These are phyloP conservation scores for Pichia exigua DNA, from an alignment of 805 yeast species.

Conservation along the genomic window DNA sequence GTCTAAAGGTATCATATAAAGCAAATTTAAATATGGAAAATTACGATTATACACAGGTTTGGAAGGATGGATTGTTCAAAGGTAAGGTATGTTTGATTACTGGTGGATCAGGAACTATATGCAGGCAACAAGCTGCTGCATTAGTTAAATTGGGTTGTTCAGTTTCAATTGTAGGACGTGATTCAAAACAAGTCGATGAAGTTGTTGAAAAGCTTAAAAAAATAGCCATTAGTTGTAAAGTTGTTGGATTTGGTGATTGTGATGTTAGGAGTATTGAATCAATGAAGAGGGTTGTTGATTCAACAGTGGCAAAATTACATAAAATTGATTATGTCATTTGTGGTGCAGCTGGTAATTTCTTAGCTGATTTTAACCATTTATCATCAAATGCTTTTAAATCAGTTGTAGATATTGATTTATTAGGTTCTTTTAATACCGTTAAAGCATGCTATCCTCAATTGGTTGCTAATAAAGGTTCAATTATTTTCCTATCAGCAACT, in stretches of 20 bases:
- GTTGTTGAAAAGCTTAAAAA: slow-evolving; percentile 69
- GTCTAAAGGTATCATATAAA: neutral
- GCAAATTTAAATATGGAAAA: slow-evolving; percentile 2
- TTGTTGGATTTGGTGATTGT: slow-evolving; percentile 59
- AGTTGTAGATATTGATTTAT: slow-evolving; percentile 76
- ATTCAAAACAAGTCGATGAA: slow-evolving; percentile 50
- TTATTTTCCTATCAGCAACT: slow-evolving; percentile 80
- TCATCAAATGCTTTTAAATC: slow-evolving; percentile 84
- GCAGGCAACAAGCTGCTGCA: slow-evolving; percentile 85
- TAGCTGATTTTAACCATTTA: slow-evolving; percentile 69
- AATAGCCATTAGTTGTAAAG: slow-evolving; percentile 40
- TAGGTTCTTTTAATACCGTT: slow-evolving; percentile 85
- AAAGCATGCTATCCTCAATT: slow-evolving; percentile 72
- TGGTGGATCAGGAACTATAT: slow-evolving; percentile 96
- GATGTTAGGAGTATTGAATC: slow-evolving; percentile 71
- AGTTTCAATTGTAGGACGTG: slow-evolving; percentile 81
- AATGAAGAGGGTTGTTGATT: slow-evolving; percentile 55
- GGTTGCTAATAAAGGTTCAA: slow-evolving; percentile 56
- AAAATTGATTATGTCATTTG: slow-evolving; percentile 81
- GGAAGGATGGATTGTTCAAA: slow-evolving; percentile 60
- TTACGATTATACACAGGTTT: slow-evolving; percentile 12
- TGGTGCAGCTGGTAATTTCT: slow-evolving; percentile 94
- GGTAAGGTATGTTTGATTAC: slow-evolving; percentile 88
- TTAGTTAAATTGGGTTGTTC: slow-evolving; percentile 76
- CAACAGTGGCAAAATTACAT: slow-evolving; percentile 63